phyloP scores from a whole-genome alignment of 2,329 filamentous ascomycete species.

The Tolypocladium capitatum region DNA sequence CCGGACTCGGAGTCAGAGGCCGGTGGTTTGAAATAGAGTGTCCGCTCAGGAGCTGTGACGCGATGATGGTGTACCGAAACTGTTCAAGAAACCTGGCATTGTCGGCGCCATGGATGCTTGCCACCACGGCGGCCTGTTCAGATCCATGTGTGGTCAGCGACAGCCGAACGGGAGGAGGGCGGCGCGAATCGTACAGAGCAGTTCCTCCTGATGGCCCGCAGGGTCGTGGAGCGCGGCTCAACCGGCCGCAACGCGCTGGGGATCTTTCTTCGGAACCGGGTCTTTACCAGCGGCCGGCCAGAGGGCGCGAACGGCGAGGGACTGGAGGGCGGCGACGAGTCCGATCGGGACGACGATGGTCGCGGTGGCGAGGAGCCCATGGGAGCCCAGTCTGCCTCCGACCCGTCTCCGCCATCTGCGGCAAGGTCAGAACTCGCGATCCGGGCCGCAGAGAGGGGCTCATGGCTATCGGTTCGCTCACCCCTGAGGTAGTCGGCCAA shows the following conservation, averaged over 20 bases:
- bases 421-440: conserved; percentile 4
- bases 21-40: conserved; percentile 36
- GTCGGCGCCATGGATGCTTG: conserved; percentile 60
- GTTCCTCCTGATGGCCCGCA: conserved; percentile 32
- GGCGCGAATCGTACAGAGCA: conserved; percentile 32
- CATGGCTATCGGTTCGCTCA: conserved; percentile 20
- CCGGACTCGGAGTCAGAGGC: conserved; percentile 9
- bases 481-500: conserved; percentile 84
- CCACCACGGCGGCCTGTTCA: conserved; percentile 52
- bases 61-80: conserved; percentile 86
- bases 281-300: conserved; percentile 39
- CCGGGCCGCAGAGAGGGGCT: neutral
- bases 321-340: conserved; percentile 32
- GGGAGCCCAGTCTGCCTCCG: conserved; percentile 32
- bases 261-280: conserved; percentile 37
- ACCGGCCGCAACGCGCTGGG: conserved; percentile 30
- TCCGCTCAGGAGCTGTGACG: conserved; percentile 74
- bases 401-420: conserved; percentile 34
- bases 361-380: conserved; percentile 22
- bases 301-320: conserved; percentile 42
- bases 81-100: conserved; percentile 80
- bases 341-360: conserved; percentile 13
- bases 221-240: conserved; percentile 21
- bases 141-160: neutral
- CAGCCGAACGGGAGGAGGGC: neutral